phyloP scores from a whole-genome alignment of 805 yeast genomes.

The Barnettozyma sucrosica region DNA sequence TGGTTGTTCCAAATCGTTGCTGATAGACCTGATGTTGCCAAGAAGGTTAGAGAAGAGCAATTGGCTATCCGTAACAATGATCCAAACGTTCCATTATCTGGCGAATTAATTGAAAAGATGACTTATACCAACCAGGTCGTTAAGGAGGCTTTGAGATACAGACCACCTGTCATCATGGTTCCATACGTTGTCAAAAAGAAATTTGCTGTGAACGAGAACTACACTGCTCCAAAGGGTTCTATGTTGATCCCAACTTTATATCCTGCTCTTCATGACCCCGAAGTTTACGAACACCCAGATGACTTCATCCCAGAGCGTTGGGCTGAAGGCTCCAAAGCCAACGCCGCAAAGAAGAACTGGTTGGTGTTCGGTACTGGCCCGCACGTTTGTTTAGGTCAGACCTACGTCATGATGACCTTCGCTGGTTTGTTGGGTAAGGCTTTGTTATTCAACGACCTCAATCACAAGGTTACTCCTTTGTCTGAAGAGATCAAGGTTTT shows the following conservation, averaged over 20 bases:
- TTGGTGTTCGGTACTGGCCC: slow-evolving; percentile 96
- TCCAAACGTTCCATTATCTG: slow-evolving; percentile 50
- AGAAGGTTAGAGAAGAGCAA: slow-evolving; percentile 89
- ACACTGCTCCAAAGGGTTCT: slow-evolving; percentile 93
- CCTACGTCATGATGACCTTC: slow-evolving; percentile 85
- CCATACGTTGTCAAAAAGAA: slow-evolving; percentile 88
- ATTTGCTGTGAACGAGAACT: slow-evolving; percentile 76
- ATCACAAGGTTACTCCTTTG: slow-evolving; percentile 74
- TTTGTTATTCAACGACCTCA: slow-evolving; percentile 70
- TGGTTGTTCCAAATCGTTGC: slow-evolving; percentile 97
- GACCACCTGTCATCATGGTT: slow-evolving; percentile 98
- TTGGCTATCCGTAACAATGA: slow-evolving; percentile 74
- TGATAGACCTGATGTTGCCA: slow-evolving; percentile 88
- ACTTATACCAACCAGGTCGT: slow-evolving; percentile 85
- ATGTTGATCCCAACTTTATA: slow-evolving; percentile 95
- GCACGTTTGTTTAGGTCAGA: slow-evolving; percentile 93
- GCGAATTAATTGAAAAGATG: slow-evolving; percentile 82
- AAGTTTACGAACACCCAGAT: slow-evolving; percentile 92
- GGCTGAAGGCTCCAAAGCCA: slow-evolving; percentile 72
- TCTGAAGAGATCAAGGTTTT: slow-evolving; percentile 93
- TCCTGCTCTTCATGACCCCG: slow-evolving; percentile 96
- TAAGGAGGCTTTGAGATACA: slow-evolving; percentile 84
- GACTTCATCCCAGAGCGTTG: slow-evolving; percentile 95
- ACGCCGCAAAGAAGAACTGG: slow-evolving; percentile 83
- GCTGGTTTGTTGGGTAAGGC: slow-evolving; percentile 90